These are phyloP conservation scores for Kuraishia hungarica DNA, from an alignment of 805 yeast genomes.

Conservation along the genomic window DNA sequence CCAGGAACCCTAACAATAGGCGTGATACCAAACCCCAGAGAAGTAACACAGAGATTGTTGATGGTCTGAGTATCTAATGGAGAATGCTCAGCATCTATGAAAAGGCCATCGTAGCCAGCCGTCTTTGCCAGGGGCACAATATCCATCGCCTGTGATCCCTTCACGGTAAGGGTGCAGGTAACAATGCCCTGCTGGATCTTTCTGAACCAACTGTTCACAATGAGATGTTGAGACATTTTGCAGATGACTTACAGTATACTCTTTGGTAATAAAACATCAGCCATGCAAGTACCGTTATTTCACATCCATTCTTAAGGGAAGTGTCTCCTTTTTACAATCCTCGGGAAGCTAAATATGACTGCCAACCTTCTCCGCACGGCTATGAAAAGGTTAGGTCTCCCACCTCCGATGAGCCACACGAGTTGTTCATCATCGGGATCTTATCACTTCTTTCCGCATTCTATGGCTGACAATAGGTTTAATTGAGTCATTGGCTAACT, in stretches of 20 bases:
- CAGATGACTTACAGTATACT: no score
- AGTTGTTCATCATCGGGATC: not conserved
- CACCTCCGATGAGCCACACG: not conserved
- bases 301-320: no score
- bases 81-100: constrained; percentile 1
- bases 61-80: not conserved
- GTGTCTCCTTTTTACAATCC: not conserved
- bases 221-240: not conserved
- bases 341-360: not conserved
- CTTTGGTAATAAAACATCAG: not conserved
- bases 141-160: not conserved
- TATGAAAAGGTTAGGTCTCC: not conserved
- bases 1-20: not conserved
- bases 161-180: not conserved
- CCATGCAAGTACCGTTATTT: no score
- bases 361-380: not conserved
- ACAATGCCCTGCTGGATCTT: not conserved
- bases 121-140: not conserved
- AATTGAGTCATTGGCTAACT: not conserved
- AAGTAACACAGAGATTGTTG: not conserved
- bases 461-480: not conserved
- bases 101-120: not conserved
- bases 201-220: not conserved
- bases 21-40: not conserved
- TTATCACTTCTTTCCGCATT: not conserved